These are phyloP conservation scores for Chaetomiaceae sp. DNA, from an alignment of 2,329 filamentous ascomycete species.

Conservation along the genomic window DNA sequence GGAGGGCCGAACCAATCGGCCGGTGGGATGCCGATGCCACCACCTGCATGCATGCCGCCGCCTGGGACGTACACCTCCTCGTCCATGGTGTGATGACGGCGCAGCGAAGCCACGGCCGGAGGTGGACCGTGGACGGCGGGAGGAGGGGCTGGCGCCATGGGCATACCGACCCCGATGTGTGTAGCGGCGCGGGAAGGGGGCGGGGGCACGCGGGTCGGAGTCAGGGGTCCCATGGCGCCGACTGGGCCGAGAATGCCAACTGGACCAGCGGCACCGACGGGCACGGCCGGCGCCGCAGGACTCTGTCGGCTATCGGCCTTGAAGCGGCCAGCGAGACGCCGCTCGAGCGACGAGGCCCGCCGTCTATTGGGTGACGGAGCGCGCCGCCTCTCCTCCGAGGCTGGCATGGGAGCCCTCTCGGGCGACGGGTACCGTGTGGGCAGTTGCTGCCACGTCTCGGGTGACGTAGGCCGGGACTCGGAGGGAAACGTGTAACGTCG, in stretches of 20 bases:
- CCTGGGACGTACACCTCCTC: slow-evolving; percentile 31
- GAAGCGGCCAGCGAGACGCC: slow-evolving; percentile 46
- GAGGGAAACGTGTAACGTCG: slow-evolving; percentile 13
- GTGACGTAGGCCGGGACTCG: slow-evolving; percentile 16
- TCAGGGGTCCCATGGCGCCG: slow-evolving; percentile 13
- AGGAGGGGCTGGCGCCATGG: slow-evolving; percentile 32
- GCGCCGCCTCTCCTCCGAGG: slow-evolving; percentile 11
- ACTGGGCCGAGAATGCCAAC: slow-evolving; percentile 14
- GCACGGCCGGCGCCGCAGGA: slow-evolving; percentile 18
- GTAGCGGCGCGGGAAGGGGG: slow-evolving; percentile 18
- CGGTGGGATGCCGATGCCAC: slow-evolving; percentile 13
- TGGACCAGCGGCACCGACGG: slow-evolving; percentile 10
- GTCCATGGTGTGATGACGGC: slow-evolving; percentile 39
- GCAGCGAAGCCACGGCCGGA: slow-evolving; percentile 25
- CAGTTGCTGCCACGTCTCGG: slow-evolving; percentile 14
- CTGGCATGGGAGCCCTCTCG: slow-evolving; percentile 7
- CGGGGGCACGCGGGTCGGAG: slow-evolving; percentile 12
- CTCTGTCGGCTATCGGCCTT: slow-evolving; percentile 37
- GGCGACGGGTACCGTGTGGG: slow-evolving; percentile 19
- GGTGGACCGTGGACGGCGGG: slow-evolving; percentile 21
- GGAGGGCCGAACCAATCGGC: slow-evolving; percentile 15
- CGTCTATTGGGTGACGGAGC: slow-evolving; percentile 16
- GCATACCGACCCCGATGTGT: slow-evolving; percentile 25
- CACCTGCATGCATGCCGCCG: slow-evolving; percentile 23
- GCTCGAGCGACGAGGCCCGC: slow-evolving; percentile 40